phyloP scores from a whole-genome alignment of 768 basidiomycete genomes.

The Mrakia hoshinonis region DNA sequence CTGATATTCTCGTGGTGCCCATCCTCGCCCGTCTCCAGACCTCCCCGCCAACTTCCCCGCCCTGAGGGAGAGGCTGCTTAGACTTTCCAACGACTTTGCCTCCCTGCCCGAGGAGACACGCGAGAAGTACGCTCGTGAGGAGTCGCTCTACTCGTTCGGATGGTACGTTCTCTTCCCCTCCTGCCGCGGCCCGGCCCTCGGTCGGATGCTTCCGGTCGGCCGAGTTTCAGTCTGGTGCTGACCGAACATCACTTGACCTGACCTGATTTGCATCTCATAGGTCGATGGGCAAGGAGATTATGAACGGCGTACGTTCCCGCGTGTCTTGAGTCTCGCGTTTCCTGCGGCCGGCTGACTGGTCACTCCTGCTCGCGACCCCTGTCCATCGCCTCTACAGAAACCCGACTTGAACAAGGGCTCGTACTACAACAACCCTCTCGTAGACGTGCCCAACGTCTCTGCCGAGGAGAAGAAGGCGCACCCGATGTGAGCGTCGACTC shows the following conservation, averaged over 20 bases:
- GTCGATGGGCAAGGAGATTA: conserved; percentile 81
- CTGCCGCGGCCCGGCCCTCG: no score
- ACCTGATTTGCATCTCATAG: conserved; percentile 68
- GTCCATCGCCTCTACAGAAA: conserved; percentile 24
- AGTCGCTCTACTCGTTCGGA: conserved; percentile 63
- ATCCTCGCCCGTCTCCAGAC: conserved; percentile 8
- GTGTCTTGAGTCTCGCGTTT: neutral
- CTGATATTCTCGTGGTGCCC: neutral
- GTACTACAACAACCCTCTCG: conserved; percentile 77
- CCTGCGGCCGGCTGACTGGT: neutral
- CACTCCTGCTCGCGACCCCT: neutral
- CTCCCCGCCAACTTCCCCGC: conserved; percentile 58
- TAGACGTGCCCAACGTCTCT: conserved; percentile 59
- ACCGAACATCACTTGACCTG: neutral
- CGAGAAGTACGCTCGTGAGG: conserved; percentile 66
- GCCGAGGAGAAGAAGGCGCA: conserved; percentile 51
- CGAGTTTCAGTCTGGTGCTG: neutral
- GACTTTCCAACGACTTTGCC: conserved; percentile 66
- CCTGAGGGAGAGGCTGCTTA: conserved; percentile 64
- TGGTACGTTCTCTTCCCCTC: neutral
- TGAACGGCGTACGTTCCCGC: conserved; percentile 78
- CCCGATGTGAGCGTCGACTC: conserved; percentile 39
- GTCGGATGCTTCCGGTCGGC: neutral
- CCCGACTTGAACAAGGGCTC: conserved; percentile 81
- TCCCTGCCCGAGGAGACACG: conserved; percentile 56